Conservation (phyloP, 2,329 filamentous ascomycete species). For the Juglanconis juglandina region DNA sequence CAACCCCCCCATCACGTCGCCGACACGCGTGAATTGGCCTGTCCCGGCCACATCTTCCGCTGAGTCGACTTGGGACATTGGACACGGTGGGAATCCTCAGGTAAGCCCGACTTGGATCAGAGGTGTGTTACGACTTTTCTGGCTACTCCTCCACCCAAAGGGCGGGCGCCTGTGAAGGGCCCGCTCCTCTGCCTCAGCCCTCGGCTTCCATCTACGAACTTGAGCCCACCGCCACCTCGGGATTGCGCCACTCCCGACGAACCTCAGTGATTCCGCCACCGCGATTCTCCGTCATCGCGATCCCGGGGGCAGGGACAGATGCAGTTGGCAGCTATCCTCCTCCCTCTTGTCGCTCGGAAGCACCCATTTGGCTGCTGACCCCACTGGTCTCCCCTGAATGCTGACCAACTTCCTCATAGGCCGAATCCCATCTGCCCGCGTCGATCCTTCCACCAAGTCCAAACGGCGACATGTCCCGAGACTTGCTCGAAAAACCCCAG, state of each 20-base stretch:
- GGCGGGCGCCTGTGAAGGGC: background rate
- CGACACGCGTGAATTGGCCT: conserved; percentile 1
- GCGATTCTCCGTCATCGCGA: conserved; percentile 1
- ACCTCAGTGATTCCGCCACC: background rate
- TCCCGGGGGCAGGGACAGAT: background rate
- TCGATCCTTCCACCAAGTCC: conserved; percentile 12
- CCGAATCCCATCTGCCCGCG: conserved; percentile 11
- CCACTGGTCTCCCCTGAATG: background rate
- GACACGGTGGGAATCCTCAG: conserved; percentile 5
- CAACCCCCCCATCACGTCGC: conserved; percentile 3
- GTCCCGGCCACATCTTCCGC: background rate
- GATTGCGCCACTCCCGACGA: background rate
- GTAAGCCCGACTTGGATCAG: conserved; percentile 9
- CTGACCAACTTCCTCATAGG: conserved; percentile 16
- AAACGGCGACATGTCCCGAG: conserved; percentile 28
- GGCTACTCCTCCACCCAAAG: background rate
- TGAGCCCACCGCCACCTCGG: background rate
- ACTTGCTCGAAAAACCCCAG: conserved; percentile 32
- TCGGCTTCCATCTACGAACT: background rate
- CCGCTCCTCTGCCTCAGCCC: background rate
- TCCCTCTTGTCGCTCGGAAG: background rate
- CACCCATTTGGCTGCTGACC: background rate
- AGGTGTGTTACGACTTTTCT: conserved; percentile 7
- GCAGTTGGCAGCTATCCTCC: background rate
- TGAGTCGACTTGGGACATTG: conserved; percentile 4